Base-by-base conservation (phyloP, 768 basidiomycete genomes). In the Pleurotus salmoneostramineus region DNA sequence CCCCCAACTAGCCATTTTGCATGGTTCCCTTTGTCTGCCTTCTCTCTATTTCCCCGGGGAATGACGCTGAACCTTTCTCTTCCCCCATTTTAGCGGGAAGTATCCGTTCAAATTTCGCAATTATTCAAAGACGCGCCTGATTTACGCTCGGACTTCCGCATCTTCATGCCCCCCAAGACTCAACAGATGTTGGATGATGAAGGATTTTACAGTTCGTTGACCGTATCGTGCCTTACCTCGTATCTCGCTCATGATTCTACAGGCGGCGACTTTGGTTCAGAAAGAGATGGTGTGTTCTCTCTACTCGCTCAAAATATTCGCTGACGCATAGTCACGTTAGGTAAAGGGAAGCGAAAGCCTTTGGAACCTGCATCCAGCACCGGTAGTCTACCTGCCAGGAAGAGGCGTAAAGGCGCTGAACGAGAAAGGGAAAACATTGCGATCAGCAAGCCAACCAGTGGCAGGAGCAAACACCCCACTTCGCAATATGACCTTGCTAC, bases 71-170 rank as follows among this genome's bases (percentile, higher is more conserved):
- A 27, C 21, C 37, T n/a, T 40, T 40, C 37, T 40, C 37, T 40
- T 32, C 10, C 40, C 8, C 8, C 8, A 10, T 17, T 11, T 45
- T 61, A 88, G 84, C 81, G 81, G 47, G 88, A 89, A 61, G 85
- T 91, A 1, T 83, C 87, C 5, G 78, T 77, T 32, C 84, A 85
- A 62, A 87, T 92, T 40, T 83, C 83, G 15, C 73, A 74, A 47
- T 72, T 92, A 8, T 91, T 93, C 74, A 85, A 86, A 60, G 87
- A 91, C 63, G 85, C 83, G 6, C 86, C 87, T 0, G 90, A 92
- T 68, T 68, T 93, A 37, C 80, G 86, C 42, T 78, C 82, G 48
- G 89, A 89, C 60, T 91, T 93, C 62, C 78, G 83, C 32, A 78
- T 88, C 56, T 92, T 92, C 69, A 82, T 92, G 76, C 87, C 88